Base-by-base conservation (phyloP, 768 basidiomycete species). In the Dioszegia hungarica region DNA sequence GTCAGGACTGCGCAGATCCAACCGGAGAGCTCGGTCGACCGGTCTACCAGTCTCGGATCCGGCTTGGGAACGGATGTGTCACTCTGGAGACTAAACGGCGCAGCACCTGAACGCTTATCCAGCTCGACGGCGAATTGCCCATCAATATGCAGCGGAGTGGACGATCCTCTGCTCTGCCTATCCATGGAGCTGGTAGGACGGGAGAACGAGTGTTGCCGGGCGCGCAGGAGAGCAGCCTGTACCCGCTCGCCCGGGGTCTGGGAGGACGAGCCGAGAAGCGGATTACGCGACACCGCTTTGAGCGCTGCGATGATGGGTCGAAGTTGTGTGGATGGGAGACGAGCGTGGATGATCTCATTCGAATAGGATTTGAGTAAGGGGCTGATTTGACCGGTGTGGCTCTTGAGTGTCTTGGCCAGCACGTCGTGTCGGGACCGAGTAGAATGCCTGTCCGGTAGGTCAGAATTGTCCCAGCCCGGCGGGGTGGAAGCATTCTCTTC, bases 221-320 rank as follows among this genome's bases (percentile, higher is more conserved):
- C 37, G 5, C 28, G 57, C 5, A 24, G 44, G 4, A 73, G 46
- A 9, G 71, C 71, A 1, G 59, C 61, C 47, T 56, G 49, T 10
- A 73, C 68, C 19, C 71, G 37, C 49, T 67, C 68, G 5, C 71
- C 71, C 0, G 71, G 67, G 1, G 64, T 57, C 59, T 73, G 71
- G 44, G 62, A 62, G 1, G 61, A 58, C 12, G 60, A 59, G 5
- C 66, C 66, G 10, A 73, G 56, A 19, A 73, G 41, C 6, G 68
- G 71, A 44, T 73, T 73, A 5, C 68, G 57, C 12, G 59, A 51
- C 3, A 73, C 38, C 1, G 58, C 52, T 40, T 57, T 44, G 1
- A 72, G 29, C 0, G 61, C 51, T 15, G 49, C 46, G 31, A 72
- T 56, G 20, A 65, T 36, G 3, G 54, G 47, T 15, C 29, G 38